phyloP scores from a whole-genome alignment of 78 protist genomes.

The Dictyostelium intermedium region DNA sequence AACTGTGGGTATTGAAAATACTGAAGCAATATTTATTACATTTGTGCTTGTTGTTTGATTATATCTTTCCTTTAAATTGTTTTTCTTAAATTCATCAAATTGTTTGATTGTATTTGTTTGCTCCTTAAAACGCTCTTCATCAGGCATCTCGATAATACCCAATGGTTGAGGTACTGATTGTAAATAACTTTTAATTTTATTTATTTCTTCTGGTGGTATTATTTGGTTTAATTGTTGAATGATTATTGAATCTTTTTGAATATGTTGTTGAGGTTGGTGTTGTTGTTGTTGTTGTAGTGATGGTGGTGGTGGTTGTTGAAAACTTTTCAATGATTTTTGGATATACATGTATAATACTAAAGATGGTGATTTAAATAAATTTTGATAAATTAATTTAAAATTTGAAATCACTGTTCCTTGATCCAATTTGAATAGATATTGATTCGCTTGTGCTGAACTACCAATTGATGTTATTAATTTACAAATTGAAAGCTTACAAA shows the following conservation, averaged over 20 bases:
- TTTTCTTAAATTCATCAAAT: conserved; percentile 5
- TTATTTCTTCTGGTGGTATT: background rate
- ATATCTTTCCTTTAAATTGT: background rate
- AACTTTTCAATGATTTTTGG: background rate
- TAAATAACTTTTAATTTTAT: background rate
- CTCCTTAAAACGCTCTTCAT: conserved; percentile 18
- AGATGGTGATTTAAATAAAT: background rate
- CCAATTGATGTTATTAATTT: background rate
- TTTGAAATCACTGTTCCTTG: background rate
- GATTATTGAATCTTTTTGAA: background rate
- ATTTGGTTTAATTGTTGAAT: background rate
- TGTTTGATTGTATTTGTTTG: background rate
- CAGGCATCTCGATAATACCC: background rate
- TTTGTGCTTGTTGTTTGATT: background rate
- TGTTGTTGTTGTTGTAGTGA: background rate
- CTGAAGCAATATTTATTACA: background rate
- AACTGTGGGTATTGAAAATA: background rate
- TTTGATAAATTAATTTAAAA: background rate
- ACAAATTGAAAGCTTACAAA: background rate
- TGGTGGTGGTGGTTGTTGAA: background rate
- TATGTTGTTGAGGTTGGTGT: background rate
- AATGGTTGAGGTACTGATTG: background rate
- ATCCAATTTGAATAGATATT: background rate
- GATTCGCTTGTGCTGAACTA: background rate
- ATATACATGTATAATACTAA: background rate